phyloP scores from a whole-genome alignment of 345 rosid species.

The rapeseed (Brassica napus) region DNA sequence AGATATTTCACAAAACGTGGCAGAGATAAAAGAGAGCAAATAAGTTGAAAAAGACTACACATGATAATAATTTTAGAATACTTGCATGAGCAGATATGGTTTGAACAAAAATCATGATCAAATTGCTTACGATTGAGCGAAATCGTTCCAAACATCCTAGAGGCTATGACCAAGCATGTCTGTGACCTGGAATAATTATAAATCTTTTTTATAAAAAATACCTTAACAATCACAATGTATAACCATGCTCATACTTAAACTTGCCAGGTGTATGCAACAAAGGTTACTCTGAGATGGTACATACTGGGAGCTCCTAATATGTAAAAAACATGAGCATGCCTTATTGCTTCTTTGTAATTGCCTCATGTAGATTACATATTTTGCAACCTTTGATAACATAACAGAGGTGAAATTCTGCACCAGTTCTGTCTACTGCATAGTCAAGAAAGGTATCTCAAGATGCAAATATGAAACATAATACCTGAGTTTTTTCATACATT shows the following conservation, averaged over 20 bases:
- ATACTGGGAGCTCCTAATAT: not conserved
- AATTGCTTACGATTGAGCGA: constrained; percentile 69
- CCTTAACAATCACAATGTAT: not conserved
- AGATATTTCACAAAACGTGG: constrained; percentile 6
- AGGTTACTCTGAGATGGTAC: no score
- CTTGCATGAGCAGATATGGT: no score
- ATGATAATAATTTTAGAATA: no score
- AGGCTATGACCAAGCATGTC: constrained; percentile 85
- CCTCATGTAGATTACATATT: not conserved
- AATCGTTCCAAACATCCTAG: constrained; percentile 94
- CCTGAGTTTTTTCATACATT: no score
- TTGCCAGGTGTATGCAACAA: constrained; percentile 48
- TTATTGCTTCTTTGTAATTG: not conserved
- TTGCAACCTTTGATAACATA: no score
- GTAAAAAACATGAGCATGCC: not conserved
- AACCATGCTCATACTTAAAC: constrained; percentile 28
- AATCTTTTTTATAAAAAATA: not conserved
- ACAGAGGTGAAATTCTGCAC: not conserved
- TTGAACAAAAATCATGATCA: not conserved
- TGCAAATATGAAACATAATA: no score
- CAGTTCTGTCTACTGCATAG: no score
- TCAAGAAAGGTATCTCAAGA: no score
- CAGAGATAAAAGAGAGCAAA: not conserved
- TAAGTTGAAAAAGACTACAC: not conserved
- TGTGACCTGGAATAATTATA: no score